Evolutionary conservation across 2,329 filamentous ascomycete species (phyloP), one percentile per base, ranked within the genome.

Genomic region (Aaosphaeria pasadenensis): DNA sequence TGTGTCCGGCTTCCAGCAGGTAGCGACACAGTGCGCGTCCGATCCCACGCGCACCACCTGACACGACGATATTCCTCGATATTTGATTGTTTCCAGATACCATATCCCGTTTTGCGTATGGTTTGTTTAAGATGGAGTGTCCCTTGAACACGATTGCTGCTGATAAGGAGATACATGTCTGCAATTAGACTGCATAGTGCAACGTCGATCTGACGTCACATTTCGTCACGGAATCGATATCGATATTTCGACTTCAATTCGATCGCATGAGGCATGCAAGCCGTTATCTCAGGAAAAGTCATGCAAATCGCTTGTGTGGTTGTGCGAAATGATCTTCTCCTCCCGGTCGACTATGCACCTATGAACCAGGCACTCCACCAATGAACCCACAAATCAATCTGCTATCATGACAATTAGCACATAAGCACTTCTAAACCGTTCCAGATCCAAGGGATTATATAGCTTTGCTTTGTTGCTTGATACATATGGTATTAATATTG

Each of bases 21-120:
- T 76, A 74, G 28, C 75, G 71, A n/a, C 70, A 69, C 32, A 77
- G 56, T 30, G 68, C 71, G 44, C 76, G 67, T 11, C 77, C 76
- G 49, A 79, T 77, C n/a, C 76, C 77, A 39, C 70, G 69, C 5
- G 73, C 74, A 29, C 70, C 74, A 28, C 74, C 75, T 31, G 65
- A 70, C 36, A 74, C 65, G 54, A 74, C 57, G 45, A 71, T 59
- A 31, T 70, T 67, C 44, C 61, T 67, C 13, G 62, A 59, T 31
- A 30, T 52, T 42, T 40, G 43, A 48, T 53, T 44, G 13, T 52
- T 49, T 32, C 39, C 44, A 36, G 50, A 39, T 42, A 51, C 40
- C 53, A 57, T 55, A 24, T 1, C 46, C 47, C 24, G 42, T 30
- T 30, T 11, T 7, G 7, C 30, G 32, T n/a, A 29, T 24, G 9